Base-by-base conservation (phyloP, 2,329 filamentous ascomycete genomes). In the Fusarium sp. region DNA sequence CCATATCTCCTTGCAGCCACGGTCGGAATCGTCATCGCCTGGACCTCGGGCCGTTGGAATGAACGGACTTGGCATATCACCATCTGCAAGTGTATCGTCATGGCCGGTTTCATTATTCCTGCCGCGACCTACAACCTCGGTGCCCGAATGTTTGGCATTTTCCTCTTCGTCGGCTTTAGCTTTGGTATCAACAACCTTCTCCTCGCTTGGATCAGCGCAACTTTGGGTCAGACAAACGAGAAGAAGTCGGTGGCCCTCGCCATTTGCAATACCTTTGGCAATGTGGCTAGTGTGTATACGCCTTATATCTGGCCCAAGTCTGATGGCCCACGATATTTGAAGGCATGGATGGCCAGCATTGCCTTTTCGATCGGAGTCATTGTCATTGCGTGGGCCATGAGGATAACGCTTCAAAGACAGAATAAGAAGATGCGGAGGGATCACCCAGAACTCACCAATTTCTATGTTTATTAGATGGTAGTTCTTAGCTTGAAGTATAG, bases 1-100 rank as follows among this genome's bases (percentile, higher is more conserved):
- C 87, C 87, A 0, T 88, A 86, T 73, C 78, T 87, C 9, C 78
- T 86, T 22, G 86, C 87, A 0, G 86, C 74, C 10, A 52, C 50
- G 0, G 66, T 77, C 0, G 68, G 72, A 2, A 76, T 76, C 13
- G 14, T 24, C 1, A 74, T 75, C 22, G 73, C 73, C 1, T 75
- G 73, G 73, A 72, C 81, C 5, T 86, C 85, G 0, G 88, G 86
- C 0, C 81, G 81, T 1, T 83, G 84, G 76, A 84, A 87, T 63
- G 86, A 87, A 70, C 64, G 73, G 1, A 75, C 70, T 0, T 59
- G 54, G 52, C 64, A 72, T 3, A 64, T 72, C 6, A 72, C 69
- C 1, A 68, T 71, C 9, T 75, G 83, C 20, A 86, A 86, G 59
- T 65, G 78, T 8, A 74, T 84, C 9, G 85, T 84, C 2, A 80